Evolutionary conservation across 164 flowering plant species (phyloP).

Genomic region (Macadamia tetraphylla): DNA sequence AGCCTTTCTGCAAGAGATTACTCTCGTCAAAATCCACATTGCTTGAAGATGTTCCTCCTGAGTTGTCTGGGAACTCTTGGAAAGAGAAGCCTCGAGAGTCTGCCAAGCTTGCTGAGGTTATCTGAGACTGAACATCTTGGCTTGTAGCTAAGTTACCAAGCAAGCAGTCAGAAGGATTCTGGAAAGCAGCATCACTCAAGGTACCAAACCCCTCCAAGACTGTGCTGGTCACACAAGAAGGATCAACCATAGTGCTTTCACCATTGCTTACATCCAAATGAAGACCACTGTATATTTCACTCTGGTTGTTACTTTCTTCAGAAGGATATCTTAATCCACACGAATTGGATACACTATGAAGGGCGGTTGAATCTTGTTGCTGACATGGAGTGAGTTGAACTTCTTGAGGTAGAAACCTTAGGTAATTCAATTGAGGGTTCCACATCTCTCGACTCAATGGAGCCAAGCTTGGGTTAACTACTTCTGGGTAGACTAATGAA

Average conservation of each 20-base stretch:
- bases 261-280: conserved; percentile 51
- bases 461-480: conserved; percentile 27
- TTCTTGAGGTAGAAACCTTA: conserved; percentile 31
- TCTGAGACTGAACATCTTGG: conserved; percentile 93
- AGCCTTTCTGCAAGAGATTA: conserved; percentile 52
- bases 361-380: conserved; percentile 30
- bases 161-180: conserved; percentile 54
- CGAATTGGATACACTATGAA: conserved; percentile 30
- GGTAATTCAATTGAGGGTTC: conserved; percentile 43
- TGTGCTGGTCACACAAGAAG: conserved; percentile 50
- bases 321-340: conserved; percentile 43
- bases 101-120: conserved; percentile 69
- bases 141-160: conserved; percentile 55
- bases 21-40: conserved; percentile 68
- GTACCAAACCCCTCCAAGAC: conserved; percentile 51
- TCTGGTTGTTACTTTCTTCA: conserved; percentile 51
- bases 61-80: conserved; percentile 69
- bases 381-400: conserved; percentile 34
- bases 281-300: conserved; percentile 58
- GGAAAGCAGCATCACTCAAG: conserved; percentile 42
- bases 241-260: conserved; percentile 55
- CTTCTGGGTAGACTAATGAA: conserved; percentile 29
- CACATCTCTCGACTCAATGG: conserved; percentile 45
- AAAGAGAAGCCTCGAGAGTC: conserved; percentile 71
- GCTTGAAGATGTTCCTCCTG: conserved; percentile 88